Evolutionary conservation across 2,329 filamentous ascomycete species (phyloP), one percentile per base, ranked within the genome.

Genomic region (Clonostachys solani): DNA sequence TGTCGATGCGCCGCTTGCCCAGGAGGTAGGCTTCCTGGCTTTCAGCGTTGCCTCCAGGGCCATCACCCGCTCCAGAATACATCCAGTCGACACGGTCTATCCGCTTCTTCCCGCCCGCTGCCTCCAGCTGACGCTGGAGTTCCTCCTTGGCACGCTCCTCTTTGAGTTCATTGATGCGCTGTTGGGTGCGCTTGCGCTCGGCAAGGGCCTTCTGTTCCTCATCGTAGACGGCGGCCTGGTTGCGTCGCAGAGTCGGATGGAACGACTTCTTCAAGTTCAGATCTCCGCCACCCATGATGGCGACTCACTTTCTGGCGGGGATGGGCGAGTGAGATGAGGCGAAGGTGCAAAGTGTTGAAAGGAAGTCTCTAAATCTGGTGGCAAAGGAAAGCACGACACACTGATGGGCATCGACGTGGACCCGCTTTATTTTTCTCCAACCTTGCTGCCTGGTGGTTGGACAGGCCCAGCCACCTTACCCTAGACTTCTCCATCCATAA

Each of bases 201-300:
- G 94, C 89, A 12, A 99, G 82, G 5, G 92, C 94, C 55, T 90
- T 89, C 65, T 94, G 86, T 63, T 97, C 92, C 66, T 95, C 89
- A 52, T 92, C 84, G 83, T 89, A 96, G 56, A 96, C 92, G 64
- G 82, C 83, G 66, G 83, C 83, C 74, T 95, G 94, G 68, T 99
- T 99, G 72, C 86, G 88, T 71, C 91, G 83, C 55, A 96, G 79
- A 58, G 85, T 83, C 50, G 94, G 92, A 71, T 99, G 92, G 84
- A 92, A 99, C 76, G 89, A 88, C 71, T 91, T 90, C 72, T 96
- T 96, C 59, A 95, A 72, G 63, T 97, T 96, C 62, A 99, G 81
- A 78, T 97, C 92, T 63, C 91, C 91, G 65, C 91, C 89, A 63
- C 92, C 92, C 87, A 95, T 96, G 54, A 70, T 87, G 72, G 58